phyloP scores from a whole-genome alignment of 129 eudicot genomes.

The Rutidosis leptorrhynchoides region DNA sequence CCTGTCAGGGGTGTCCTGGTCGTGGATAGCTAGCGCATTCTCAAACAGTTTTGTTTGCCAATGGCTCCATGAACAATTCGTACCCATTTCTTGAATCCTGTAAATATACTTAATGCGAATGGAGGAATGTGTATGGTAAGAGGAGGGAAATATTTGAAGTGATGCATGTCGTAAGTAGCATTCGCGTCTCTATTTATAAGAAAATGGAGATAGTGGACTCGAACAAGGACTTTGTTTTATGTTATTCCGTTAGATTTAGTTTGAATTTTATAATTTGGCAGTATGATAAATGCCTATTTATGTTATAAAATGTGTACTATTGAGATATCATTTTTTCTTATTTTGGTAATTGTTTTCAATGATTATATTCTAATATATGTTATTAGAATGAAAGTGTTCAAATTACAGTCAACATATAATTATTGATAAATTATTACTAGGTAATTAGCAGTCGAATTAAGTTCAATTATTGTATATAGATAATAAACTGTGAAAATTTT shows the following conservation, averaged over 20 bases:
- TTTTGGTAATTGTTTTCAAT: background rate
- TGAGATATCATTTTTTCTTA: background rate
- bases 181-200: constrained; percentile 30
- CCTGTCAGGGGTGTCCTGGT: constrained; percentile 65
- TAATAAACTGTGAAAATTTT: too few relatives aligned
- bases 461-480: too few relatives aligned
- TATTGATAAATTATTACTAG: too few relatives aligned
- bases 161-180: constrained; percentile 22
- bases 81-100: constrained; percentile 23
- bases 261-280: background rate
- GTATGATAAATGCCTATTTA: background rate
- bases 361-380: too few relatives aligned
- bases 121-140: background rate
- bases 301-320: background rate
- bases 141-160: constrained; percentile 14
- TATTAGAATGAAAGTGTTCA: too few relatives aligned
- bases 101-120: background rate
- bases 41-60: constrained; percentile 69
- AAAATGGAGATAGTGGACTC: background rate
- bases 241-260: constrained; percentile 5
- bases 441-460: too few relatives aligned
- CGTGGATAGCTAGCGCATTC: constrained; percentile 58
- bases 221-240: background rate
- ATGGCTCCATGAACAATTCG: constrained; percentile 47
- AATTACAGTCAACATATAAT: too few relatives aligned